Conservation (phyloP, 2,329 filamentous ascomycete genomes). For the Stachybotrys elegans region DNA sequence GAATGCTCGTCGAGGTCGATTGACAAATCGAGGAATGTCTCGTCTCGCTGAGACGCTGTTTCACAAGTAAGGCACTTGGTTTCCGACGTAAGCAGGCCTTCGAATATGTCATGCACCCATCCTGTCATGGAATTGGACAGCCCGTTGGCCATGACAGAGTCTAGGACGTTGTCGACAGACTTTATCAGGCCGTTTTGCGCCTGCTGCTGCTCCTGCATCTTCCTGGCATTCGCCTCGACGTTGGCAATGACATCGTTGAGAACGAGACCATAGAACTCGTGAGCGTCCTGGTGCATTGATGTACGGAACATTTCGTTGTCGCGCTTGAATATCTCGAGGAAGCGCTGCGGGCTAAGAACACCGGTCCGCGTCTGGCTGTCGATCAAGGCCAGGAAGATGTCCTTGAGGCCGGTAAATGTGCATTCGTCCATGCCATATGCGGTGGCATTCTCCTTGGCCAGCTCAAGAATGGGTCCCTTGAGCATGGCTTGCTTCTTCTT, state of each 20-base stretch:
- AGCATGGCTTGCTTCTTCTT: slow-evolving; percentile 95
- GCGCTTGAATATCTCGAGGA: slow-evolving; percentile 86
- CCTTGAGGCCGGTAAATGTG: slow-evolving; percentile 89
- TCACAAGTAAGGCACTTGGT: slow-evolving; percentile 96
- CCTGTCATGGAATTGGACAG: slow-evolving; percentile 59
- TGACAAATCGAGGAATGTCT: slow-evolving; percentile 91
- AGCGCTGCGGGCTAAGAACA: slow-evolving; percentile 86
- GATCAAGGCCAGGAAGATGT: slow-evolving; percentile 90
- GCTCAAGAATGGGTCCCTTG: slow-evolving; percentile 78
- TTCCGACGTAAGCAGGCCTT: slow-evolving; percentile 90
- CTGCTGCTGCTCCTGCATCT: slow-evolving; percentile 40
- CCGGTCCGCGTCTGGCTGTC: slow-evolving; percentile 77
- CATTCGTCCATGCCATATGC: slow-evolving; percentile 92
- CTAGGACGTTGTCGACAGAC: slow-evolving; percentile 39
- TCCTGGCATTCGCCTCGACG: slow-evolving; percentile 80
- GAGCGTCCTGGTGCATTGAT: slow-evolving; percentile 96
- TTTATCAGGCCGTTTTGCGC: slow-evolving; percentile 41
- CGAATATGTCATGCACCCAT: slow-evolving; percentile 97
- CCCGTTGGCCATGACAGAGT: slow-evolving; percentile 27
- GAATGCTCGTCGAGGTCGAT: slow-evolving; percentile 94
- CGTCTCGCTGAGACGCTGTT: slow-evolving; percentile 89
- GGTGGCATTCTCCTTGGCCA: slow-evolving; percentile 73
- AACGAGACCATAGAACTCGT: slow-evolving; percentile 91
- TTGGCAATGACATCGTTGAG: slow-evolving; percentile 95
- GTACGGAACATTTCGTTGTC: slow-evolving; percentile 98